These are phyloP conservation scores for Graphiopsis chlorocephala DNA, from an alignment of 2,329 filamentous ascomycete genomes.

Conservation along the genomic window DNA sequence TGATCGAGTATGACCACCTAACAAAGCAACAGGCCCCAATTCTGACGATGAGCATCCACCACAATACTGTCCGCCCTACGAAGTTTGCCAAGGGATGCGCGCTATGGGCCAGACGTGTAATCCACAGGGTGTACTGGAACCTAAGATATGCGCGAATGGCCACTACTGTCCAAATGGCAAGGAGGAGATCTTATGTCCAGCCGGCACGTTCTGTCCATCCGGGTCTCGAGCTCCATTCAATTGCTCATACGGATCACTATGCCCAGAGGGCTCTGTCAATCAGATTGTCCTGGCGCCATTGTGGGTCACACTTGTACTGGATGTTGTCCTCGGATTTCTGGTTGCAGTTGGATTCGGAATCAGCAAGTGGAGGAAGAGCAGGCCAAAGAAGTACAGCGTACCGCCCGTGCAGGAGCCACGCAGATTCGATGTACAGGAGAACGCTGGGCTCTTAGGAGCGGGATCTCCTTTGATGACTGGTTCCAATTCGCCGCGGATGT, in stretches of 20 bases:
- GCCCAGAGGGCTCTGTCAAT: conserved; percentile 44
- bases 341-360: conserved; percentile 37
- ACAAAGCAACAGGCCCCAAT: conserved; percentile 24
- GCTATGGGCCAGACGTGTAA: conserved; percentile 25
- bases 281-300: conserved; percentile 48
- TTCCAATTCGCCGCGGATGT: conserved; percentile 17
- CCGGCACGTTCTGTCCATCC: conserved; percentile 52
- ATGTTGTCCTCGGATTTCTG: conserved; percentile 41
- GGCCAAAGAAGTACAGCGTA: conserved; percentile 26
- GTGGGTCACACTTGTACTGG: conserved; percentile 43
- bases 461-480: not conserved
- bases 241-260: conserved; percentile 48
- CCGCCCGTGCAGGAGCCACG: conserved; percentile 15
- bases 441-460: conserved; percentile 27
- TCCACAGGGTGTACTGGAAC: conserved; percentile 46
- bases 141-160: conserved; percentile 50
- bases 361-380: conserved; percentile 37
- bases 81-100: conserved; percentile 26
- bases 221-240: conserved; percentile 49
- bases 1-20: not conserved
- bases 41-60: conserved; percentile 29
- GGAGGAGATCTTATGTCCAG: conserved; percentile 44
- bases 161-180: conserved; percentile 47
- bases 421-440: conserved; percentile 12
- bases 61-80: conserved; percentile 32